Percentiles rank a stretch among this genome's conserved stretches.
Evolutionary conservation across 345 rosid species (phyloP).

Genomic region (Salix koriyanagi): DNA sequence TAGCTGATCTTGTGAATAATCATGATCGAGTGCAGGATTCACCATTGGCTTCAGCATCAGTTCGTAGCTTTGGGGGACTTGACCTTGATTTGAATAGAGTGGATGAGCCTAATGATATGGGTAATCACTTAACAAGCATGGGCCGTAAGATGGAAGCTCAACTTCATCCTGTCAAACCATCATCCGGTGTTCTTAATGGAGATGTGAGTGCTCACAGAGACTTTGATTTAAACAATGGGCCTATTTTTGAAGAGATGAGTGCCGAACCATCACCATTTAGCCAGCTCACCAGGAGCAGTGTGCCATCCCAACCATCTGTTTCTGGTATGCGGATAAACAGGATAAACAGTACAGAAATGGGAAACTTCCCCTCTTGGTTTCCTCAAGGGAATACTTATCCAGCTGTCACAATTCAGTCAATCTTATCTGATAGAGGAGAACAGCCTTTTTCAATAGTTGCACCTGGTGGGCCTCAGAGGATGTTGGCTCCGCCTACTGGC

Average conservation of each 20-base stretch:
- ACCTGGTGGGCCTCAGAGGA: slow-evolving; percentile 56
- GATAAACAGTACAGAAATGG: slow-evolving; percentile 44
- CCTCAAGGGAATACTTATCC: slow-evolving; percentile 52
- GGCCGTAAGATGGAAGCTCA: slow-evolving; percentile 36
- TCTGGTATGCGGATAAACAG: slow-evolving; percentile 46
- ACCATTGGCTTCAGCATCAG: slow-evolving; percentile 26
- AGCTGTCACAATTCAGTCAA: slow-evolving; percentile 53
- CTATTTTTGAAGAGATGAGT: slow-evolving; percentile 48
- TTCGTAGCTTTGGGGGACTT: slow-evolving; percentile 55
- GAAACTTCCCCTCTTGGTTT: slow-evolving; percentile 64
- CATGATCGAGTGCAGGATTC: slow-evolving; percentile 27
- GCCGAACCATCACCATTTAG: slow-evolving; percentile 44
- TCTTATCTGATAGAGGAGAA: slow-evolving; percentile 64
- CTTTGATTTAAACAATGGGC: slow-evolving; percentile 90
- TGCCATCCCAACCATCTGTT: slow-evolving; percentile 48
- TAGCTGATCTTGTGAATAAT: slow-evolving; percentile 23
- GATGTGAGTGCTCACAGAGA: slow-evolving; percentile 46
- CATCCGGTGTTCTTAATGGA: slow-evolving; percentile 33
- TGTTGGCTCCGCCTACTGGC: slow-evolving; percentile 48
- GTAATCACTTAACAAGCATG: slow-evolving; percentile 33
- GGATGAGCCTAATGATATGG: slow-evolving; percentile 55
- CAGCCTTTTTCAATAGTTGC: slow-evolving; percentile 56
- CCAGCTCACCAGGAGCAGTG: slow-evolving; percentile 41
- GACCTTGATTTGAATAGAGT: slow-evolving; percentile 80
- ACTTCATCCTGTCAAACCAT: slow-evolving; percentile 32